Percentiles rank a stretch among this genome's conserved stretches.
These are phyloP conservation scores for Ophiocordyceps sinensis DNA, from an alignment of 2,329 filamentous ascomycete genomes.

Conservation along the genomic window DNA sequence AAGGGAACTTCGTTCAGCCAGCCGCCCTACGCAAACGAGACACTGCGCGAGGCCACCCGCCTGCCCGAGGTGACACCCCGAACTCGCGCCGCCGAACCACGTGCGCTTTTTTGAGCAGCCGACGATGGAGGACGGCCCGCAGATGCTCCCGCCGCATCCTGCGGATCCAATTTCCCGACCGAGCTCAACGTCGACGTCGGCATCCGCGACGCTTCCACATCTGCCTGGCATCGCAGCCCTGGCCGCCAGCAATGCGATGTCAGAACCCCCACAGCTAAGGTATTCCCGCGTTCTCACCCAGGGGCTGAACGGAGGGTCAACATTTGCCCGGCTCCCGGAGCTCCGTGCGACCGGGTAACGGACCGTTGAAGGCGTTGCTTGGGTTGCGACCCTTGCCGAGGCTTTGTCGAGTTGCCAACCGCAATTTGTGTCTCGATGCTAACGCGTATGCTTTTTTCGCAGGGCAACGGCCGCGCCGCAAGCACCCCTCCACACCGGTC, in stretches of 20 bases:
- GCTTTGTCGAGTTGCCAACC: neutral
- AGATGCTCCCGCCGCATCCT: conserved; percentile 21
- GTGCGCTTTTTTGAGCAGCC: neutral
- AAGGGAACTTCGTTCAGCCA: too few species aligned
- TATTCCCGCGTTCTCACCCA: conserved; percentile 14
- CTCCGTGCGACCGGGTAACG: too few species aligned
- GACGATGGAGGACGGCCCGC: conserved; percentile 31
- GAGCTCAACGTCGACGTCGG: conserved; percentile 32
- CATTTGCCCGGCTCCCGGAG: too few species aligned
- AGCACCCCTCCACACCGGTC: conserved; percentile 12
- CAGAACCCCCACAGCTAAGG: conserved; percentile 30
- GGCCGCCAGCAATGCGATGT: conserved; percentile 23
- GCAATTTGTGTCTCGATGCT: conserved; percentile 1
- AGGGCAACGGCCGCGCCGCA: conserved; percentile 8
- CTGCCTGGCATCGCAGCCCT: conserved; percentile 31
- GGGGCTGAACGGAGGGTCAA: neutral
- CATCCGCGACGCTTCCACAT: conserved; percentile 25
- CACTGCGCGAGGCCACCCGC: too few species aligned
- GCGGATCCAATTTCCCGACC: conserved; percentile 35
- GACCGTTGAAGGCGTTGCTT: neutral
- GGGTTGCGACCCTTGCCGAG: neutral
- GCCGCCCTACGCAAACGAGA: too few species aligned
- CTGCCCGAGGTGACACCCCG: too few species aligned
- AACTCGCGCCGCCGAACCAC: too few species aligned
- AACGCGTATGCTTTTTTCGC: neutral